Percentiles rank a stretch among this genome's conserved stretches.
phyloP scores from a whole-genome alignment of 495 filamentous ascomycete species.

The Aspergillus incahuasiensis region DNA sequence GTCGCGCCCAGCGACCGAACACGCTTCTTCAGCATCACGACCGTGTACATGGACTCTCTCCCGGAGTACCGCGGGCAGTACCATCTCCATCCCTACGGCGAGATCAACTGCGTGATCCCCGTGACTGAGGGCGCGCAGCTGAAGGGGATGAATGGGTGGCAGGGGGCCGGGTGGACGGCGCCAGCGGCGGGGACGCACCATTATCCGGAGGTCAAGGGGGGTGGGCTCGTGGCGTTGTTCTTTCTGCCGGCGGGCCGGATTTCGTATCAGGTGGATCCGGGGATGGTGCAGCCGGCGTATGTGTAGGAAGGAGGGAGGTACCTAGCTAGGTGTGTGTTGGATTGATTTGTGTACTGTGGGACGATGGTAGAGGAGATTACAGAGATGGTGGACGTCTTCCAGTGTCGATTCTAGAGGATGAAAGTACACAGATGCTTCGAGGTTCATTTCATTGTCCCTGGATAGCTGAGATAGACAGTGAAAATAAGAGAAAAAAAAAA shows the following conservation, averaged over 20 bases:
- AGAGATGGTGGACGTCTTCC: too few relatives aligned
- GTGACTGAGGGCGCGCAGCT: constrained; percentile 35
- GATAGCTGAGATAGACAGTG: background rate
- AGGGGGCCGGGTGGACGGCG: constrained; percentile 41
- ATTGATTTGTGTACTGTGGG: too few relatives aligned
- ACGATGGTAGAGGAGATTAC: background rate
- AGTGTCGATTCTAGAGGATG: too few relatives aligned
- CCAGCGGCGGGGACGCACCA: constrained; percentile 42
- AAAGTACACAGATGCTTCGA: background rate
- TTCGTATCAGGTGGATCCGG: constrained; percentile 33
- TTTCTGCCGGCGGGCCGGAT: constrained; percentile 42
- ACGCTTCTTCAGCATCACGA: constrained; percentile 44
- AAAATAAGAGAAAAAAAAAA: background rate
- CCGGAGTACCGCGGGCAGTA: constrained; percentile 41
- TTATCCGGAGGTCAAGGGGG: constrained; percentile 37
- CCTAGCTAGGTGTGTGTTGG: too few relatives aligned
- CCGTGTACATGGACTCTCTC: constrained; percentile 45
- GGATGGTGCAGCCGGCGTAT: constrained; percentile 29
- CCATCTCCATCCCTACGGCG: constrained; percentile 44
- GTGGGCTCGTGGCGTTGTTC: constrained; percentile 37
- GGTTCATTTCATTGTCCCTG: too few relatives aligned
- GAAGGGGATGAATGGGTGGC: constrained; percentile 43
- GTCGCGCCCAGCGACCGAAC: constrained; percentile 30
- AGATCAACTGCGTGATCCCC: constrained; percentile 47
- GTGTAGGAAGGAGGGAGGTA: too few relatives aligned